A percentile compares a stretch with the other conserved stretches of the same genome.
phyloP scores from a whole-genome alignment of 1,284 basidiomycete species.

The Erythrobasidium hasegawianum region DNA sequence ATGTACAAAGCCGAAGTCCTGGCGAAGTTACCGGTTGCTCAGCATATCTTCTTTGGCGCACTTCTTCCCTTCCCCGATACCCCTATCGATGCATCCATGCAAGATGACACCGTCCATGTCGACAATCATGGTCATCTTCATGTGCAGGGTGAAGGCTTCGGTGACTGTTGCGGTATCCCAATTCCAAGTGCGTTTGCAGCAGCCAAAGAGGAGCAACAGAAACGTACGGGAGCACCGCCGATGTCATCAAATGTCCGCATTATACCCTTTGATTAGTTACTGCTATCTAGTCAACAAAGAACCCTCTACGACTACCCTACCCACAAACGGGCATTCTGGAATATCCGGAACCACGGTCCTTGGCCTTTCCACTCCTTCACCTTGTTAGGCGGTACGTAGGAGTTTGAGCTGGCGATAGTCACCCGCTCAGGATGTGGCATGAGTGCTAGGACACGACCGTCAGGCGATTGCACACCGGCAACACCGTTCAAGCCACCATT shows the following conservation, averaged over 20 bases:
- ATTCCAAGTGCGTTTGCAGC: conserved; percentile 53
- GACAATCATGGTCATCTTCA: conserved; percentile 57
- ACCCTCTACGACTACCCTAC: conserved; percentile 41
- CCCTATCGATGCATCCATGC: conserved; percentile 49
- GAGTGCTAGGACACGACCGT: conserved; percentile 82
- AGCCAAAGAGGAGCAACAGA: conserved; percentile 43
- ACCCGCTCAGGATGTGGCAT: conserved; percentile 70
- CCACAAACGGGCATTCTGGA: conserved; percentile 72
- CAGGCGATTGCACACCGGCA: conserved; percentile 78
- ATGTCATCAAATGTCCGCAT: conserved; percentile 31
- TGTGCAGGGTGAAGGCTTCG: conserved; percentile 64
- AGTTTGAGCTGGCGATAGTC: conserved; percentile 46
- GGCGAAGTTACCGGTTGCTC: conserved; percentile 89
- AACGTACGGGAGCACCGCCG: conserved; percentile 9
- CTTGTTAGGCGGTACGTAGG: conserved; percentile 59
- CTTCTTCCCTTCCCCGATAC: conserved; percentile 66
- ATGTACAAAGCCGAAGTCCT: conserved; percentile 97
- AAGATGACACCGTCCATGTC: conserved; percentile 46
- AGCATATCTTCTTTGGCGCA: conserved; percentile 92
- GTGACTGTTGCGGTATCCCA: conserved; percentile 63
- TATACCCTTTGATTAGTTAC: conserved; percentile 42
- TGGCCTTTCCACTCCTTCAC: conserved; percentile 62
- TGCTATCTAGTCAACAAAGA: conserved; percentile 3
- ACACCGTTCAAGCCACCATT: conserved; percentile 86
- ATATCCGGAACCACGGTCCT: conserved; percentile 93